Evolutionary conservation across 2,329 filamentous ascomycete species (phyloP), one percentile per base, ranked within the genome.

Genomic region (Pyrenophora teres): DNA sequence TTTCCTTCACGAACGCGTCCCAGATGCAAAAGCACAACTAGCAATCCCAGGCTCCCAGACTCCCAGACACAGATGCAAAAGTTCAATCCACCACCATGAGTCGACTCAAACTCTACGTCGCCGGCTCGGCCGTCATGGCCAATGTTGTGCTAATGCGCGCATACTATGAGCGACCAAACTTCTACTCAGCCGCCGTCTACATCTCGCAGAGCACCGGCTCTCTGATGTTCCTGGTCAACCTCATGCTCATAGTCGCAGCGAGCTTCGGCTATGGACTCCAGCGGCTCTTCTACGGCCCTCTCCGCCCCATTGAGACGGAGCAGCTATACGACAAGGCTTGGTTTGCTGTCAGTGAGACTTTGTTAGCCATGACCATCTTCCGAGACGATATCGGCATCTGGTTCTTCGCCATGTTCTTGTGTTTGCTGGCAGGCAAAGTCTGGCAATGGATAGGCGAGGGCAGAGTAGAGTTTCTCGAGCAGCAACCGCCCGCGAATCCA

Each of bases 401-500:
- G 87, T 96, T 97, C 69, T 80, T 99, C 52, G 86, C 94, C 67
- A 97, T 99, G 92, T 97, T 99, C 74, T 90, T 95, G 13, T 87
- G 88, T 21, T 82, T 99, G 33, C 84, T 99, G 40, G 93, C 92
- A 3, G 92, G 92, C 47, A 97, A 97, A 77, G 89, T 99, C 40
- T 99, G 95, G 92, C 90, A 92, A 48, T 99, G 95, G 94, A 96
- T 99, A 62, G 92, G 90, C 45, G 93, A 97, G 72, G 93, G 93
- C 19, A 84, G 95, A 46, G 91, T 99, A 47, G 95, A 99, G 71
- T 85, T 94, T 38, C 81, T 97, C 45, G 94, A 99, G 76, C 94
- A 99, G 74, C 92, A 97, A 74, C 92, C 93, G 3, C 93, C 93
- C 0, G 83, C 87, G 33, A 96, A 96, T 67, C 92, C 92, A 3